Base-by-base conservation (phyloP, 1,139 yeast species). In the Tardiomyces depauwii region DNA sequence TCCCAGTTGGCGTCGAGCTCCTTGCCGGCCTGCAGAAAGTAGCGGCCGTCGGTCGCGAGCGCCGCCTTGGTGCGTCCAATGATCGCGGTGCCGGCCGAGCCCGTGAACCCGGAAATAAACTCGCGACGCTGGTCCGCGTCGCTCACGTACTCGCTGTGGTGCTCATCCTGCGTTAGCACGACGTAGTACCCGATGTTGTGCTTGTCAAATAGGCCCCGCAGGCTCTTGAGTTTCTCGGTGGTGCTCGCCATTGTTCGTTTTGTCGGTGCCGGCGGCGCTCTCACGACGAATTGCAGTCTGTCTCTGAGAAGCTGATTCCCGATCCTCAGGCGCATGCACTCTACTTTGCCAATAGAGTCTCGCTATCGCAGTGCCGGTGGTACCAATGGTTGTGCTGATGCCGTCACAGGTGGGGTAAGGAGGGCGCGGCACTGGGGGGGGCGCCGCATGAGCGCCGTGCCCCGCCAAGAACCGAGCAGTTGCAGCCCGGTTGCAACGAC, bases 71-170 rank as follows among this genome's bases (percentile, higher is more conserved):
- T 82, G 27, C 49, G 46, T n/a, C 96, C 82, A 40, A 91, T 72
- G 40, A 93, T 74, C 2, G 97, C 98, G 39, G 88, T 74, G 46
- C 98, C 99, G 1, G 97, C 96, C 48, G 94, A 82, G 3, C 99
- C 99, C 48, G 86, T 83, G 67, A 91, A 91, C 0, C 66, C 80
- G 23, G 91, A 79, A 43, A 91, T 84, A 55, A 84, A 89, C 46
- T 80, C 77, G 55, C 97, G 74, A 59, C 91, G 80, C 65, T 86
- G 89, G 63, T 91, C 97, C 39, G 76, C 74, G 2, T 75, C 66
- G 0, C 91, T 74, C 18, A 88, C 93, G 58, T 89, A 91, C 65
- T 91, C 97, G 21, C 88, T 80, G 67, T 86, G 94, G 65, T 91
- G 98, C 54, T 84, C 94, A 63, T 91, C 98, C 64, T 87, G 96